Base-by-base conservation (phyloP, 2,329 filamentous ascomycete genomes). In the Aschersonia sp. region DNA sequence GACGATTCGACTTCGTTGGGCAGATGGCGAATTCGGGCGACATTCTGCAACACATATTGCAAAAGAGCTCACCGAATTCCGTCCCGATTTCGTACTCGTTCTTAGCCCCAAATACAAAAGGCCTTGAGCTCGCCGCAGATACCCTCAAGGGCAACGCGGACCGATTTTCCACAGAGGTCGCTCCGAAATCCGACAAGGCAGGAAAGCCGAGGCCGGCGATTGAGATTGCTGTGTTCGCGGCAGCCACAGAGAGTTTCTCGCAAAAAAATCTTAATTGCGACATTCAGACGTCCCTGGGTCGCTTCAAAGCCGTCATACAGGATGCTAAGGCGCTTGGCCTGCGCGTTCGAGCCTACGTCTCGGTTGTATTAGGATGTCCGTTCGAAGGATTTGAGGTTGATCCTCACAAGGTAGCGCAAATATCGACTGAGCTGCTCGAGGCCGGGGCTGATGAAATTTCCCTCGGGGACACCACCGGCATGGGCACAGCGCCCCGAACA, bases 371-470 rank as follows among this genome's bases (percentile, higher is more conserved):
- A 5, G 85, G 84, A 1, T 94, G 87, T 54, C 87, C 87, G 0
- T 92, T 84, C 52, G 79, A 82, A 55, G 81, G 80, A 3, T 72
- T 73, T 59, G 75, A 81, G 47, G 79, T 83, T 3, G 69, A 81
- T 55, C 79, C 80, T 32, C 72, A 75, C 58, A 71, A 68, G 52
- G 80, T 85, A 0, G 80, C 79, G 0, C 75, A 83, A 54, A 77
- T 85, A 43, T 82, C 84, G 0, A 75, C 71, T 51, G 80, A 71
- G 58, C 67, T 95, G 45, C 72, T 95, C 1, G 85, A 89, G 59
- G 85, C 91, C 72, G 89, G 89, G 20, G 89, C 87, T 28, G 87
- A 94, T 59, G 88, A 95, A 70, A 89, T 96, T 55, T 85, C 85
- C 1, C 76, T 95, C 1, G 89, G 88, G 5, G 89, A 95, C 59